These are phyloP conservation scores for Lolium multiflorum DNA, from an alignment of 176 grass and related monocot genomes.

Conservation along the genomic window DNA sequence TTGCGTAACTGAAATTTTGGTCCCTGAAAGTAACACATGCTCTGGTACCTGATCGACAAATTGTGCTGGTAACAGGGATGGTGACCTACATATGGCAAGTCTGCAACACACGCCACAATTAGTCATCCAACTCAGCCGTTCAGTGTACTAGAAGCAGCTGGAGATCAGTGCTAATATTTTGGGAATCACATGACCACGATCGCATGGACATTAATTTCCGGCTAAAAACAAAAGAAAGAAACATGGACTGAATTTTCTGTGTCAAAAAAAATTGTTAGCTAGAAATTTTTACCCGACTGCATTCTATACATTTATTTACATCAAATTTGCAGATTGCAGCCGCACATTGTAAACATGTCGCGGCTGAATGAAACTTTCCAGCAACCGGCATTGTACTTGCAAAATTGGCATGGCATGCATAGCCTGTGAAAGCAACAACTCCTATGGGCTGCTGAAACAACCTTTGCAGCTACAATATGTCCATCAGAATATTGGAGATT, in stretches of 20 bases:
- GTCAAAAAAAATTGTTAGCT: neutral
- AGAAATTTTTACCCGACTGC: neutral
- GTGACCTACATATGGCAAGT: neutral
- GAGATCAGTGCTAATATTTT: neutral
- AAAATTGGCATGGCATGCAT: slow-evolving; percentile 26
- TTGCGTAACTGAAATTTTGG: slow-evolving; percentile 1
- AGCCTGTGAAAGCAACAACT: slow-evolving; percentile 31
- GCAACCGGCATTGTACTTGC: slow-evolving; percentile 8
- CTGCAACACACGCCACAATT: neutral
- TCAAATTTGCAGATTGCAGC: neutral
- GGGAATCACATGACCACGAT: neutral
- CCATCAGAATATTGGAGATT: slow-evolving; percentile 24
- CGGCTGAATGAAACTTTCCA: neutral
- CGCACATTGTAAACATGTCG: neutral
- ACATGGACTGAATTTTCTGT: neutral
- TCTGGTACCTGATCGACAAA: slow-evolving; percentile 22
- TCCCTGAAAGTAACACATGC: slow-evolving; percentile 8
- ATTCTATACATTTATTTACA: neutral
- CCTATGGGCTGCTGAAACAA: slow-evolving; percentile 8
- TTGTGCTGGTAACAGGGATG: neutral
- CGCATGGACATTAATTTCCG: neutral
- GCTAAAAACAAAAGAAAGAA: neutral
- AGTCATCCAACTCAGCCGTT: neutral
- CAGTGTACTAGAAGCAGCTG: neutral
- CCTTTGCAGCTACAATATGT: slow-evolving; percentile 15